Base-by-base conservation (phyloP, 2,329 filamentous ascomycete genomes). In the Ophiostoma fasciatum region DNA sequence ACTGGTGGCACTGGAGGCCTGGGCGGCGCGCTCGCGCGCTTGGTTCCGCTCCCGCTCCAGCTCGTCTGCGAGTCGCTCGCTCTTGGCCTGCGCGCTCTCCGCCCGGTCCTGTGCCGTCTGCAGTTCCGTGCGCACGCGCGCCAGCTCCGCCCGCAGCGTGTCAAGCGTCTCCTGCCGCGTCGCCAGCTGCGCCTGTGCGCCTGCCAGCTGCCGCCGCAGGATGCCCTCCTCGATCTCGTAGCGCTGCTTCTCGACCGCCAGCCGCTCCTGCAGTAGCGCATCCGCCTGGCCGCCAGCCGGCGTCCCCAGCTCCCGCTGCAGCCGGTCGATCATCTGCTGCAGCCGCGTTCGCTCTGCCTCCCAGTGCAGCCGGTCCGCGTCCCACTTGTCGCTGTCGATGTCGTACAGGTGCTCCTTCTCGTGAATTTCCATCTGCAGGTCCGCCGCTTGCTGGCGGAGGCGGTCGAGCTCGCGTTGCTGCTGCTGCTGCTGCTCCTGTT, bases 371-470 rank as follows among this genome's bases (percentile, higher is more conserved):
- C 66, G 75, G 48, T 78, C 71, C 7, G 67, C 70, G 36, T 80
- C 74, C 78, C 79, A 84, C 47, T 75, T 74, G 43, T 83, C 78
- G 51, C 69, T 72, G 48, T 82, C 76, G 39, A 78, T 71, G 40
- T 77, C 74, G 55, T 78, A 77, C 26, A 78, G 62, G 32, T 75
- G 77, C 46, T 82, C 74, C 45, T 76, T 80, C 45, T 81, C 74
- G 45, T 74, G 69, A 22, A 81, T 64, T 43, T 78, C 70, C 15
- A 73, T 68, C 40, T 77, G 72, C 5, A 81, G 59, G 36, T 66
- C 62, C 35, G 68, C 74, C 17, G 77, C 74, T 53, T 81, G 68
- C 42, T 66, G 59, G 42, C 66, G 66, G 13, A 73, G 55, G 23
- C 63, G 59, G 38, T 67, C 62, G 18, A 70, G 58, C 42, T 68